phyloP scores from a whole-genome alignment of 495 filamentous ascomycete species.

The Glutinoglossum americanum region DNA sequence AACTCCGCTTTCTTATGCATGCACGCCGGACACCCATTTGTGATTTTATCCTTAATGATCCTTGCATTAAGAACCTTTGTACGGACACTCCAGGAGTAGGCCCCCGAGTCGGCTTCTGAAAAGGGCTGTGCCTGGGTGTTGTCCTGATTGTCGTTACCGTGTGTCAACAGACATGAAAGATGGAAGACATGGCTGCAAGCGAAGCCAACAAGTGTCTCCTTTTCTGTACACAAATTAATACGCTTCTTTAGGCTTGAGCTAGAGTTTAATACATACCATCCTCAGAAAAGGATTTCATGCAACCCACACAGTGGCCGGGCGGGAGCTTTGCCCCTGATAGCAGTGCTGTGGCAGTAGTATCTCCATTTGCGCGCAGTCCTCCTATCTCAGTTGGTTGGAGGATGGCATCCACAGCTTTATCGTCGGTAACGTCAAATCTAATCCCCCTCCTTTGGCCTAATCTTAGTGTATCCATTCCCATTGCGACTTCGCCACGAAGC shows the following conservation, averaged over 20 bases:
- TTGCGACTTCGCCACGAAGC: slow-evolving; percentile 64
- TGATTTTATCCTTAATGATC: slow-evolving; percentile 47
- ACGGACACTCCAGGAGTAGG: slow-evolving; percentile 40
- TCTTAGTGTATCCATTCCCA: slow-evolving; percentile 56
- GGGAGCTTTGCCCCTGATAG: not conserved
- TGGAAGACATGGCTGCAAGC: slow-evolving; percentile 87
- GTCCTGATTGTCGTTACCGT: slow-evolving; percentile 14
- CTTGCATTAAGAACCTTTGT: slow-evolving; percentile 80
- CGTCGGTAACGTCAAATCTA: slow-evolving; percentile 55
- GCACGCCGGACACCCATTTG: slow-evolving; percentile 49
- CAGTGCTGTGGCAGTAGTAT: not conserved
- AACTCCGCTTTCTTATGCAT: slow-evolving; percentile 13
- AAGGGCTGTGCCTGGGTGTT: slow-evolving; percentile 15
- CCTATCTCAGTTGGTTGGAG: not conserved
- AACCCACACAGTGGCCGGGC: slow-evolving; percentile 31
- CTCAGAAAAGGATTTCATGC: slow-evolving; percentile 32
- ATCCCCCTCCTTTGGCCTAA: slow-evolving; percentile 62
- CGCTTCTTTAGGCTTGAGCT: not conserved
- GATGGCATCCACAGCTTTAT: slow-evolving; percentile 5
- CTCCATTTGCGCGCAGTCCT: slow-evolving; percentile 4
- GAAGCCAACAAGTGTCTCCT: slow-evolving; percentile 69
- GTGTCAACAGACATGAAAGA: slow-evolving; percentile 47
- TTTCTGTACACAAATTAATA: slow-evolving; percentile 27
- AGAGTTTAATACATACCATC: slow-evolving; percentile 21
- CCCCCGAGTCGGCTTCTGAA: slow-evolving; percentile 11